These are phyloP conservation scores for Xylaria sp. DNA, from an alignment of 2,329 filamentous ascomycete species.

Conservation along the genomic window DNA sequence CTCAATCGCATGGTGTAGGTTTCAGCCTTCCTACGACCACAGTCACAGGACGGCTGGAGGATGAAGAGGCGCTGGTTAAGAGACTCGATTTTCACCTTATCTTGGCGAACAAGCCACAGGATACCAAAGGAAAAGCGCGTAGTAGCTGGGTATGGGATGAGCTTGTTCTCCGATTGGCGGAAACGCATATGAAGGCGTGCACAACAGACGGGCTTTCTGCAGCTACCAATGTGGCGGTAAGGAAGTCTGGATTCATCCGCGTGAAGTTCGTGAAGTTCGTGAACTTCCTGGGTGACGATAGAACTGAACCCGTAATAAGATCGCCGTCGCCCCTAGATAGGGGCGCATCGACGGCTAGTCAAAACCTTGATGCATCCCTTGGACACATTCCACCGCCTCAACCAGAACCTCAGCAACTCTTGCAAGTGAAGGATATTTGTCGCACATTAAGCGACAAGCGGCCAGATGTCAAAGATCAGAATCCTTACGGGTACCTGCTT, in stretches of 20 bases:
- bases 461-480: background rate
- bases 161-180: conserved; percentile 24
- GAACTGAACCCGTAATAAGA: background rate
- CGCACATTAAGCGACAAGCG: conserved; percentile 18
- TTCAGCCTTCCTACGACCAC: conserved; percentile 30
- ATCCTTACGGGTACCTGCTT: conserved; percentile 27
- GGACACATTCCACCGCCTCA: background rate
- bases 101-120: conserved; percentile 20
- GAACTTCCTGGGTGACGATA: conserved; percentile 11
- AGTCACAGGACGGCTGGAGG: conserved; percentile 30
- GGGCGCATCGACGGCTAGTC: background rate
- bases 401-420: background rate
- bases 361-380: background rate
- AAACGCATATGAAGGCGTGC: conserved; percentile 14
- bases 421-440: conserved; percentile 32
- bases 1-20: conserved; percentile 39
- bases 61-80: conserved; percentile 37
- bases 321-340: background rate
- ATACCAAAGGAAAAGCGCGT: conserved; percentile 20
- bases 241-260: conserved; percentile 7
- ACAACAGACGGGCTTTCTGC: conserved; percentile 6
- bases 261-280: conserved; percentile 28
- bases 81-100: conserved; percentile 27
- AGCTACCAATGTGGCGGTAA: conserved; percentile 1
- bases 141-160: conserved; percentile 35